Percentiles rank a stretch among this genome's conserved stretches.
These are phyloP conservation scores for Prunus mongolica DNA, from an alignment of 306 rosid species.

Conservation along the genomic window DNA sequence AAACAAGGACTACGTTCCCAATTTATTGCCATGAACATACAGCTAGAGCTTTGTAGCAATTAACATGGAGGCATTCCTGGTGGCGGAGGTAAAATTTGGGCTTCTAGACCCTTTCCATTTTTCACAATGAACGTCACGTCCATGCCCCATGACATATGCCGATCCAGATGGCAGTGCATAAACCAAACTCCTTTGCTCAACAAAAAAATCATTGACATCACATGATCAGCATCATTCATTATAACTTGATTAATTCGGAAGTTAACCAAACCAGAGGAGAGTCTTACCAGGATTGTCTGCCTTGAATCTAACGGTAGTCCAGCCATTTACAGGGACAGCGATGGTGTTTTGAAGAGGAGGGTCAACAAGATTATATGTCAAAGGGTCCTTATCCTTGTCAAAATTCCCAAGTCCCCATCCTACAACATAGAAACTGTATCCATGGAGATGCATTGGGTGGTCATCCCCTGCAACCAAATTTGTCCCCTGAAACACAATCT, in stretches of 20 bases:
- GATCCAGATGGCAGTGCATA: conserved; percentile 28
- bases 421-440: conserved; percentile 27
- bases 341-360: conserved; percentile 31
- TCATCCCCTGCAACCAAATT: conserved; percentile 22
- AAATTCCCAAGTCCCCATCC: conserved; percentile 28
- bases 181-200: conserved; percentile 24
- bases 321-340: conserved; percentile 24
- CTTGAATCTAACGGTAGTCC: conserved; percentile 29
- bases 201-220: neutral
- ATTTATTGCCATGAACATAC: neutral
- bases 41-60: neutral
- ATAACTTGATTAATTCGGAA: too few species aligned
- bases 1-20: neutral
- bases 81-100: conserved; percentile 21
- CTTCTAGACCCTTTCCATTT: conserved; percentile 12
- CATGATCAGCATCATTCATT: too few species aligned
- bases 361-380: conserved; percentile 25
- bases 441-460: conserved; percentile 40
- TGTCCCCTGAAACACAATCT: conserved; percentile 32
- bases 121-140: conserved; percentile 18
- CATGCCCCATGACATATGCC: conserved; percentile 37
- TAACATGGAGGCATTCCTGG: conserved; percentile 33
- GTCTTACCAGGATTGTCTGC: conserved; percentile 28
- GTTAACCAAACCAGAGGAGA: neutral
- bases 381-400: conserved; percentile 25